Base-by-base conservation (phyloP, 306 rosid species). In the Castanea mollissima region DNA sequence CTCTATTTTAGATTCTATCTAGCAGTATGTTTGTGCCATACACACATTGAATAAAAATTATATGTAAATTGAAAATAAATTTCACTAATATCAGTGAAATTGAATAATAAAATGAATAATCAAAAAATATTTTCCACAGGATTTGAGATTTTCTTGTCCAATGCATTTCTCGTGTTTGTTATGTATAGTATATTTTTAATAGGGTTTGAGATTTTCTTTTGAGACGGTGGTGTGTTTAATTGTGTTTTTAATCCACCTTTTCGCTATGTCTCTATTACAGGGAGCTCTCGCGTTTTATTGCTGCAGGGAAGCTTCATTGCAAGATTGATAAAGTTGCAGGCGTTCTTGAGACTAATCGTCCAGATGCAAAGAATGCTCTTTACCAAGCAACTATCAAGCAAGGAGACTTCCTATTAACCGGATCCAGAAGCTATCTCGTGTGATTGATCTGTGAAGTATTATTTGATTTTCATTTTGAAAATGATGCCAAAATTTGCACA, bases 321-420 rank as follows among this genome's bases (percentile, higher is more conserved):
- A 96, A 96, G 93, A 93, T 96, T 9, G 99, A 96, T 75, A 96
- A 93, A 84, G 99, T 96, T 75, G 98, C 93, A 0, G 98, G 98
- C 2, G 97, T 96, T 74, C 89, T 96, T 20, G 99, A 96, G 79
- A 93, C 99, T 7, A 91, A 91, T 67, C 94, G 99, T 8, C 99
- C 98, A 0, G 98, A 93, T 86, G 92, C 99, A 5, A 96, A 96
- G 87, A 96, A 91, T 76, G 97, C 97, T 38, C 93, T 96, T 55
- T 96, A 96, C 86, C 99, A 96, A 78, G 93, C 99, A 73, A 96
- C 98, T 21, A 96, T 96, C 80, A 93, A 91, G 89, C 99, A 93
- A 83, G 98, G 99, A n/a, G 99, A 96, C 83, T 93, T 96, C 91
- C 79, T 96, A 16, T 80, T 93, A 80, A 96, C 82, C 86, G 98